Conservation (phyloP, 768 basidiomycete genomes). For the Cystofilobasidium ferigula region DNA sequence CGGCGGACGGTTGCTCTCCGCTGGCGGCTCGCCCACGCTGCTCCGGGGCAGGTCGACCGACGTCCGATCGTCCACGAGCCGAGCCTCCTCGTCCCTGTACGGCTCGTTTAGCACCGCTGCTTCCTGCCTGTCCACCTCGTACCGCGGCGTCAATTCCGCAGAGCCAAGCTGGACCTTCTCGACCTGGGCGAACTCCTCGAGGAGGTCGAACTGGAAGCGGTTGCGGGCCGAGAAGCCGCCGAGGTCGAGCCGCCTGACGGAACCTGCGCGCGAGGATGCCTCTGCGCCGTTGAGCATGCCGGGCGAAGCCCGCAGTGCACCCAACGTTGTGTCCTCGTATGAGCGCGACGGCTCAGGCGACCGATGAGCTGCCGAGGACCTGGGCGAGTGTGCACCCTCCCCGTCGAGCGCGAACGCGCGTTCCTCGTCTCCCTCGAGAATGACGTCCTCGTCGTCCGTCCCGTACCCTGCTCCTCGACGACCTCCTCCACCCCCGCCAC, state of each 20-base stretch:
- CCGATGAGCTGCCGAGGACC: neutral
- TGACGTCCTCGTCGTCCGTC: conserved; percentile 39
- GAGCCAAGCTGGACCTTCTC: conserved; percentile 29
- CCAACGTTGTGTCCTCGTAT: neutral
- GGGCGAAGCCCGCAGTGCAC: neutral
- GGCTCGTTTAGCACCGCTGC: neutral
- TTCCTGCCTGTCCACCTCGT: neutral
- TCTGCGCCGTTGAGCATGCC: conserved; percentile 17
- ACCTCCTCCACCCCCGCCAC: conserved; percentile 6
- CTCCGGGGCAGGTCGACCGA: neutral
- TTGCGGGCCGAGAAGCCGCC: conserved; percentile 46
- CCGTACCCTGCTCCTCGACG: conserved; percentile 5
- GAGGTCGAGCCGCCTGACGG: conserved; percentile 57
- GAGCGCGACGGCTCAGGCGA: neutral
- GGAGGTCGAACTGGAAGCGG: conserved; percentile 58
- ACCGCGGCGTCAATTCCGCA: conserved; percentile 10
- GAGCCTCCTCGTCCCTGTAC: neutral
- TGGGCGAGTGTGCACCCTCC: conserved; percentile 30
- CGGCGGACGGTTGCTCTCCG: too few relatives aligned
- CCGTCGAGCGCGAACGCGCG: conserved; percentile 46
- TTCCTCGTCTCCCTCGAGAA: conserved; percentile 30
- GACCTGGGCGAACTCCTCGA: conserved; percentile 74
- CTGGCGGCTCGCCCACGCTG: neutral
- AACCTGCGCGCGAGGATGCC: conserved; percentile 35
- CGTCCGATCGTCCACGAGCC: neutral